Evolutionary conservation across 2,329 filamentous ascomycete species (phyloP), one percentile per base, ranked within the genome.

Genomic region (Onygena corvina): DNA sequence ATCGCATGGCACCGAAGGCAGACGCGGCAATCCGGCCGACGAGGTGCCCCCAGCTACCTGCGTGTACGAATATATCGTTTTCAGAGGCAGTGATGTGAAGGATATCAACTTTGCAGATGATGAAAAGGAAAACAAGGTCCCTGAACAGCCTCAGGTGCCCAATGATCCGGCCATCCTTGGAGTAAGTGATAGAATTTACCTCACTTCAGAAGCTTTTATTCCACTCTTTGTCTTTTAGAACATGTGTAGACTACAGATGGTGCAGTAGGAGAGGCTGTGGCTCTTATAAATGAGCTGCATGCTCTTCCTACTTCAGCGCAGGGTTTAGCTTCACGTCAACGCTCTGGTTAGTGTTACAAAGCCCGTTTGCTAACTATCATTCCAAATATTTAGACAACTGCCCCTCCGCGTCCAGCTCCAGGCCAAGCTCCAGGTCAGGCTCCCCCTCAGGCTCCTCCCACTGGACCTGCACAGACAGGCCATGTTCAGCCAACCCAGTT

Each of bases 1-100:
- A 55, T 96, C 90, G 2, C 93, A 83, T 64, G 92, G 92, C 59
- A 95, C 92, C 25, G 92, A 98, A 72, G 89, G 88, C 50, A 86
- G 92, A 56, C 83, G 83, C 63, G 79, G 76, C 57, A 81, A 83
- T 58, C 82, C 83, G 14, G 78, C 83, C 14, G 85, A 93, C 56
- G 89, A 94, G 69, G 84, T 94, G 51, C 71, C 84, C 31, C 78
- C 87, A 2, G 90, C 86, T 29, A 83, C 92, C 54, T 86, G 86
- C 64, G 78, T 94, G 62, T 98, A 95, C 73, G 92, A 96, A 66
- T 96, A 95, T 72, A 96, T 98, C 63, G 88, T 98, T 56, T 98
- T 98, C 69, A 84, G 90, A 53, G 92, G 92, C 59, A 95, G 87
- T 67, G 92, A 98, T 73, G 92, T 98, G 64, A 98, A 98, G 71